phyloP scores from a whole-genome alignment of 1,284 basidiomycete species.

The Fomitopsis pinicola region DNA sequence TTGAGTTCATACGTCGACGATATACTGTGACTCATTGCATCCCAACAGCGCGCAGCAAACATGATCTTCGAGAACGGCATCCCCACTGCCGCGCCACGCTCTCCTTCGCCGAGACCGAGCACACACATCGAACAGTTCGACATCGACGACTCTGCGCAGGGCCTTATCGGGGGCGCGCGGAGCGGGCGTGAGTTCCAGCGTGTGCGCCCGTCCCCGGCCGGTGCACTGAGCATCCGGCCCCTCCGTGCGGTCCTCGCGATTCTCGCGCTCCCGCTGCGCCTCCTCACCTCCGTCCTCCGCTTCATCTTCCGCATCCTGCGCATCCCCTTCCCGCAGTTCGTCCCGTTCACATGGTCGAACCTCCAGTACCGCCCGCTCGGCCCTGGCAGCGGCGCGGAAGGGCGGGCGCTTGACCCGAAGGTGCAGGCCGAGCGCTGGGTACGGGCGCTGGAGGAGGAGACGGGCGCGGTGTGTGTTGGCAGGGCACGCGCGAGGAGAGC shows the following conservation, averaged over 20 bases:
- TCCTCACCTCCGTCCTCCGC: conserved; percentile 25
- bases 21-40: not conserved
- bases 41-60: conserved; percentile 51
- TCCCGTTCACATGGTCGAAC: conserved; percentile 23
- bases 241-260: conserved; percentile 26
- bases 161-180: conserved; percentile 19
- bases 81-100: conserved; percentile 17
- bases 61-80: conserved; percentile 47
- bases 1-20: no score
- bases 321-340: conserved; percentile 29
- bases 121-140: conserved; percentile 37
- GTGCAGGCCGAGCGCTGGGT: conserved; percentile 70
- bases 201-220: conserved; percentile 10
- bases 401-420: conserved; percentile 27
- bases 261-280: conserved; percentile 29
- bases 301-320: conserved; percentile 32
- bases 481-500: conserved; percentile 22
- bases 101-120: conserved; percentile 13
- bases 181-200: conserved; percentile 18
- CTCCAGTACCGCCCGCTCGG: conserved; percentile 38
- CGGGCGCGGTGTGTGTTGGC: conserved; percentile 61
- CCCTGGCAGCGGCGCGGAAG: conserved; percentile 31
- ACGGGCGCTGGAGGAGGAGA: conserved; percentile 74
- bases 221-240: conserved; percentile 17
- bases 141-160: conserved; percentile 51